Percentiles rank a stretch among this genome's conserved stretches.
Evolutionary conservation across 768 basidiomycete genomes (phyloP).

Genomic region (Termitomyces sp.): DNA sequence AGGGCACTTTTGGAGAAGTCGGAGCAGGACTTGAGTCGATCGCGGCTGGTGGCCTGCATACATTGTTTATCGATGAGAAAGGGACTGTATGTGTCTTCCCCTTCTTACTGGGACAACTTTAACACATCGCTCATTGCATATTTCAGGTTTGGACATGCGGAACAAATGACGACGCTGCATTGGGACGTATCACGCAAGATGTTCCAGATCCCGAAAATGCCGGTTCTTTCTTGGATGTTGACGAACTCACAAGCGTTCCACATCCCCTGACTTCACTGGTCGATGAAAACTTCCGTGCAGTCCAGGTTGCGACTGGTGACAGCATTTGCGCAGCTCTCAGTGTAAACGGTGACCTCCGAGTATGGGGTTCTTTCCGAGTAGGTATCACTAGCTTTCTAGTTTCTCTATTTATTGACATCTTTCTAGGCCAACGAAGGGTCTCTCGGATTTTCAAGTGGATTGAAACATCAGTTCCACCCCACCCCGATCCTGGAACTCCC

Average conservation of each 20-base stretch:
- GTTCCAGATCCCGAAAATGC: slow-evolving; percentile 61
- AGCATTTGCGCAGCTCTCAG: slow-evolving; percentile 85
- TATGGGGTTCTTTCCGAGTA: slow-evolving; percentile 91
- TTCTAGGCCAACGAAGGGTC: slow-evolving; percentile 70
- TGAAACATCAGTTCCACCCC: slow-evolving; percentile 66
- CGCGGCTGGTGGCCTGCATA: slow-evolving; percentile 85
- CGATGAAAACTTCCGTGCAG: slow-evolving; percentile 81
- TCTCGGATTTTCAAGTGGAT: slow-evolving; percentile 75
- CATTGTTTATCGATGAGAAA: slow-evolving; percentile 82
- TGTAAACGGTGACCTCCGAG: slow-evolving; percentile 73
- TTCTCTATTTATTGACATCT: slow-evolving; percentile 3
- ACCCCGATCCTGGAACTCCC: slow-evolving; percentile 54
- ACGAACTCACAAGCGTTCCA: slow-evolving; percentile 53
- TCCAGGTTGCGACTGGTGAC: slow-evolving; percentile 81
- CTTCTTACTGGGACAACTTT: not conserved
- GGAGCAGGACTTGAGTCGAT: slow-evolving; percentile 81
- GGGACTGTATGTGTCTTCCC: slow-evolving; percentile 66
- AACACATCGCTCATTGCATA: not conserved
- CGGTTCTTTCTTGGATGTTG: slow-evolving; percentile 51
- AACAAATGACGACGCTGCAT: slow-evolving; percentile 84
- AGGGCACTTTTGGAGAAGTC: slow-evolving; percentile 66
- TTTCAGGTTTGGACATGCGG: slow-evolving; percentile 79
- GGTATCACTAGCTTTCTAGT: slow-evolving; percentile 19
- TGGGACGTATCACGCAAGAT: slow-evolving; percentile 71
- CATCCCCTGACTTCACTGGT: slow-evolving; percentile 66